Evolutionary conservation across 139 green algal species (phyloP).

Genomic region (Chlorella sorokiniana): DNA sequence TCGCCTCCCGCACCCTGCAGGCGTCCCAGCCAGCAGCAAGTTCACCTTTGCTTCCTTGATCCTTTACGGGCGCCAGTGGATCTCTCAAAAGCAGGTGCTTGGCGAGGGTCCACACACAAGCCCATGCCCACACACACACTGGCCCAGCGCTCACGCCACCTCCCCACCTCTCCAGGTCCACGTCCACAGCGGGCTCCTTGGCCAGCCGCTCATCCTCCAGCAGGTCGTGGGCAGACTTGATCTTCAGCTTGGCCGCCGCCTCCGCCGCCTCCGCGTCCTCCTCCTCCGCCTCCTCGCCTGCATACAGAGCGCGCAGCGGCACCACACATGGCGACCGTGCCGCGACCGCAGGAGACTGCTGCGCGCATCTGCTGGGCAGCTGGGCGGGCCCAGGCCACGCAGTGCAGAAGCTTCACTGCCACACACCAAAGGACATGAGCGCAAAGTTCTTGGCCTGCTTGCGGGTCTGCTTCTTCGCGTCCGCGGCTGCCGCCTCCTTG

Average conservation of each 20-base stretch:
- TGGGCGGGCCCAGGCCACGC: too few relatives aligned
- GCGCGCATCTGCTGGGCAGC: too few relatives aligned
- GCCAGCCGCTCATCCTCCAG: slow-evolving; percentile 55
- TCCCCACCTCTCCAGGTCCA: background rate
- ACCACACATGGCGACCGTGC: too few relatives aligned
- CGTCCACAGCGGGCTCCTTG: slow-evolving; percentile 28
- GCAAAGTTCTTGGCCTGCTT: slow-evolving; percentile 73
- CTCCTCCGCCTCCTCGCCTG: slow-evolving; percentile 42
- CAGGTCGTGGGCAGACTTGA: slow-evolving; percentile 74
- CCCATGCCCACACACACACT: background rate
- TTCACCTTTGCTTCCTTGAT: too few relatives aligned
- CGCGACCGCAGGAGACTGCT: too few relatives aligned
- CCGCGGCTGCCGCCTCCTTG: slow-evolving; percentile 12
- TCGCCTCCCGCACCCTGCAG: slow-evolving; percentile 45
- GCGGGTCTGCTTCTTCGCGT: slow-evolving; percentile 44
- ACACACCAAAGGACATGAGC: slow-evolving; percentile 89
- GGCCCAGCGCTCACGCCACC: background rate
- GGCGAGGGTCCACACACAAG: background rate
- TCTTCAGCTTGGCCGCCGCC: slow-evolving; percentile 44
- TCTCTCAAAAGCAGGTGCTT: too few relatives aligned
- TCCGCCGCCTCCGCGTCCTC: slow-evolving; percentile 44
- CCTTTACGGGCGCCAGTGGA: too few relatives aligned
- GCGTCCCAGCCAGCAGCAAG: too few relatives aligned
- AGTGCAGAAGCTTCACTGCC: slow-evolving; percentile 28
- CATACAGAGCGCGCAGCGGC: background rate